These are phyloP conservation scores for Zygotorulaspora danielsina DNA, from an alignment of 805 yeast species.

Conservation along the genomic window DNA sequence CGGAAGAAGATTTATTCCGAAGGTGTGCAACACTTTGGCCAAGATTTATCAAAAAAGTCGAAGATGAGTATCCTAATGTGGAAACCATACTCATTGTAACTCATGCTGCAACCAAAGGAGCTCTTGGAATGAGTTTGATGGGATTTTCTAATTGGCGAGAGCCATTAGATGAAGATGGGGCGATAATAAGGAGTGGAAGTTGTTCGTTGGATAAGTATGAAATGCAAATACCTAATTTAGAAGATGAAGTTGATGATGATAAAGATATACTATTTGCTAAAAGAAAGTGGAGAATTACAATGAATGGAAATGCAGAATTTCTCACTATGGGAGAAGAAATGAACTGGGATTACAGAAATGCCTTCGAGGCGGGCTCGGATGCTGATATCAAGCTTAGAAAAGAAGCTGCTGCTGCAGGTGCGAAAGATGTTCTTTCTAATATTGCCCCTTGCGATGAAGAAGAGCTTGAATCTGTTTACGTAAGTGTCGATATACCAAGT, in stretches of 20 bases:
- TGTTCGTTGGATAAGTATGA: conserved; percentile 74
- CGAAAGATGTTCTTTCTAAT: conserved; percentile 17
- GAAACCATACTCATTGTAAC: conserved; percentile 69
- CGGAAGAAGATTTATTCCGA: conserved; percentile 59
- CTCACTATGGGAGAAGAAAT: conserved; percentile 79
- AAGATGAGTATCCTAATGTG: conserved; percentile 52
- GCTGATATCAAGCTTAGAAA: conserved; percentile 68
- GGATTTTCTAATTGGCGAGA: conserved; percentile 51
- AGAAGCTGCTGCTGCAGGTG: conserved; percentile 19
- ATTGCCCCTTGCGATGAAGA: conserved; percentile 30
- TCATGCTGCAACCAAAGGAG: conserved; percentile 92
- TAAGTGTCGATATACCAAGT: conserved; percentile 50
- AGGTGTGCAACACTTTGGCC: conserved; percentile 57
- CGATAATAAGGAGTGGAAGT: conserved; percentile 66
- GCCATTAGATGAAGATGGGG: conserved; percentile 44
- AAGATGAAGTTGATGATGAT: conserved; percentile 11
- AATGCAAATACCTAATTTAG: conserved; percentile 7
- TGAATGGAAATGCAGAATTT: conserved; percentile 73
- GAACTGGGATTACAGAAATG: conserved; percentile 82
- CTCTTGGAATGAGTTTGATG: conserved; percentile 73
- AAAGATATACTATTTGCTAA: conserved; percentile 24
- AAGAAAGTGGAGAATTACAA: conserved; percentile 52
- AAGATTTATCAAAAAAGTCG: conserved; percentile 54
- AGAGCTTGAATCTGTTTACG: conserved; percentile 44
- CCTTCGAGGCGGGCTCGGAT: conserved; percentile 84